A percentile compares a stretch with the other conserved stretches of the same genome.
Evolutionary conservation across 768 basidiomycete species (phyloP).

Genomic region (Tubosaeta sp.): DNA sequence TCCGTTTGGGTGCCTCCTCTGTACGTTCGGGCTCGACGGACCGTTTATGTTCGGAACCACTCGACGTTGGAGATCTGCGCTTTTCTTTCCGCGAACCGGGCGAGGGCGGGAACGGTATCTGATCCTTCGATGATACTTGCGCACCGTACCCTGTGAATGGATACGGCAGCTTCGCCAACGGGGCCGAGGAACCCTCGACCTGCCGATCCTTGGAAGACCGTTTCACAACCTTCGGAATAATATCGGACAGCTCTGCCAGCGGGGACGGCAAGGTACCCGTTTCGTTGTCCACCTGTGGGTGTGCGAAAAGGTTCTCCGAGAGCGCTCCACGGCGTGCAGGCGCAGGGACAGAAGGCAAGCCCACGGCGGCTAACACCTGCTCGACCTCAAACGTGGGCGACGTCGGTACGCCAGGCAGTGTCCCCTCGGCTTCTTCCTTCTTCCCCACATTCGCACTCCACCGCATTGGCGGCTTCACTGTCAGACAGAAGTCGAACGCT

Average conservation of each 20-base stretch:
- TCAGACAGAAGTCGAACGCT: slow-evolving; percentile 77
- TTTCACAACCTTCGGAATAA: slow-evolving; percentile 46
- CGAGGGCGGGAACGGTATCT: slow-evolving; percentile 77
- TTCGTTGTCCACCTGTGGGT: slow-evolving; percentile 34
- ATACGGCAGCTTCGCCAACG: slow-evolving; percentile 59
- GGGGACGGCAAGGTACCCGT: slow-evolving; percentile 21
- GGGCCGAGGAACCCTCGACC: slow-evolving; percentile 34
- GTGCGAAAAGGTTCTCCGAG: slow-evolving; percentile 61
- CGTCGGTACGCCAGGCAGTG: slow-evolving; percentile 27
- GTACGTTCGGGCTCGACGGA: slow-evolving; percentile 28
- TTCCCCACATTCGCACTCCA: slow-evolving; percentile 34
- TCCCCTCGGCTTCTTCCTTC: slow-evolving; percentile 26
- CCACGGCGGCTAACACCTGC: slow-evolving; percentile 57
- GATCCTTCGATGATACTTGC: slow-evolving; percentile 55
- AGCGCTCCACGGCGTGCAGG: slow-evolving; percentile 58
- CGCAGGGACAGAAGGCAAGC: slow-evolving; percentile 43
- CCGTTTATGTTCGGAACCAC: slow-evolving; percentile 28
- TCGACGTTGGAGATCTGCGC: slow-evolving; percentile 25
- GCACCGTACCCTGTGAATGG: slow-evolving; percentile 64
- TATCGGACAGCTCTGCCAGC: slow-evolving; percentile 31
- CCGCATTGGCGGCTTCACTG: slow-evolving; percentile 33
- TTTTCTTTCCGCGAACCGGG: slow-evolving; percentile 42
- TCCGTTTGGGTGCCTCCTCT: slow-evolving; percentile 18
- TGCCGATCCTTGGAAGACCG: slow-evolving; percentile 46
- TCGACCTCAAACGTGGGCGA: slow-evolving; percentile 45